A percentile compares a stretch with the other conserved stretches of the same genome.
phyloP scores from a whole-genome alignment of 257 asterid genomes.

The Prunella vulgaris region DNA sequence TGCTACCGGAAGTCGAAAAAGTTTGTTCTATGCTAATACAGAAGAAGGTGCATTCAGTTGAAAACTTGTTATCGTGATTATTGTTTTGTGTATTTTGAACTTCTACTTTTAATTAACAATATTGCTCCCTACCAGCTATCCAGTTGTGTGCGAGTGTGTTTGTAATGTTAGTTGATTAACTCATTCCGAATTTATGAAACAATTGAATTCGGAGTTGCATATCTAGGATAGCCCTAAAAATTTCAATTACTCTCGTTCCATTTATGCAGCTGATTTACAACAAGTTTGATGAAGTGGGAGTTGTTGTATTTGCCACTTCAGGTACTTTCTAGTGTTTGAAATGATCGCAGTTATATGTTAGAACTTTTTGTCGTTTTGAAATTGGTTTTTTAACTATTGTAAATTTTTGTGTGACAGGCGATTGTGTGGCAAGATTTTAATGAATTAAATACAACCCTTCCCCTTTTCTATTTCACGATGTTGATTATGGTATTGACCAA shows the following conservation, averaged over 20 bases:
- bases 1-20: slow-evolving; percentile 76
- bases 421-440: not conserved
- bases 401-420: not conserved
- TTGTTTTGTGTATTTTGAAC: not conserved
- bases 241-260: slow-evolving; percentile 1
- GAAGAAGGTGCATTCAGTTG: slow-evolving; percentile 60
- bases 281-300: slow-evolving; percentile 82
- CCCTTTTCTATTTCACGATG: not conserved
- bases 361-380: not conserved
- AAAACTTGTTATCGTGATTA: not conserved
- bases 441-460: not conserved
- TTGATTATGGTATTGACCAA: not conserved
- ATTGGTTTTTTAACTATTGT: not conserved
- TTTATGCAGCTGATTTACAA: slow-evolving; percentile 64
- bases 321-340: slow-evolving; percentile 39
- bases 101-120: not conserved
- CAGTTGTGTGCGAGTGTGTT: not conserved
- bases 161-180: not conserved
- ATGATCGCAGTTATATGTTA: not conserved
- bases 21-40: slow-evolving; percentile 73
- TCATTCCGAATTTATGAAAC: not conserved
- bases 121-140: not conserved
- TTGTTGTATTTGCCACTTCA: slow-evolving; percentile 72
- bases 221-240: not conserved
- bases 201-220: not conserved